phyloP scores from a whole-genome alignment of 192 early-diverging fungal species.

The Fimicolochytrium jonesii region DNA sequence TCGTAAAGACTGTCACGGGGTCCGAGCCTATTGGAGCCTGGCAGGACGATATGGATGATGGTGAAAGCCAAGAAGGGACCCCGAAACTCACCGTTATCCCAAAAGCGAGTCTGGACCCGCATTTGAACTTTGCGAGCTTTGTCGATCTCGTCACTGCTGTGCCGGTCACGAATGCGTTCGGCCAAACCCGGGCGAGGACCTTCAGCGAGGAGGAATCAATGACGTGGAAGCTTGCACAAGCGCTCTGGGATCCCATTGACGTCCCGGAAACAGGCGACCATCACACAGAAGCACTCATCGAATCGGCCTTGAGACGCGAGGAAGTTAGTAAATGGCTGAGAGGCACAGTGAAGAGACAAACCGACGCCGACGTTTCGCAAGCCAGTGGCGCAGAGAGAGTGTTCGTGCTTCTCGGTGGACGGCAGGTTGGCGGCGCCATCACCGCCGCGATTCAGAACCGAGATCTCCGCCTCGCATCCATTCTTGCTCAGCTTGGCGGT shows the following conservation, averaged over 20 bases:
- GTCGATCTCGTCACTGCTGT: constrained; percentile 1
- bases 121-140: constrained; percentile 12
- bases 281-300: constrained; percentile 18
- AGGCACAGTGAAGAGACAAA: constrained; percentile 43
- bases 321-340: constrained; percentile 62
- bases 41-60: neutral
- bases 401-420: constrained; percentile 54
- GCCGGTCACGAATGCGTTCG: neutral
- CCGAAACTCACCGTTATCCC: constrained; percentile 5
- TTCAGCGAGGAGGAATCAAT: constrained; percentile 36
- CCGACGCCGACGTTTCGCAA: constrained; percentile 37
- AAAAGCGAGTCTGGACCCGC: neutral
- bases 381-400: constrained; percentile 19
- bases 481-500: constrained; percentile 70
- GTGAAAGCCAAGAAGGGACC: neutral
- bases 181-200: neutral
- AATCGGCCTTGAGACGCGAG: constrained; percentile 47
- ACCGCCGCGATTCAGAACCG: constrained; percentile 55
- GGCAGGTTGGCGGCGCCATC: constrained; percentile 63
- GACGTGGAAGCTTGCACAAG: constrained; percentile 50
- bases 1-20: neutral
- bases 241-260: constrained; percentile 50
- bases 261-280: neutral
- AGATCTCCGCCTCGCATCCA: constrained; percentile 71
- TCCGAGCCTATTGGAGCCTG: neutral